phyloP scores from a whole-genome alignment of 2,329 filamentous ascomycete species.

The Sarocladium strictum region DNA sequence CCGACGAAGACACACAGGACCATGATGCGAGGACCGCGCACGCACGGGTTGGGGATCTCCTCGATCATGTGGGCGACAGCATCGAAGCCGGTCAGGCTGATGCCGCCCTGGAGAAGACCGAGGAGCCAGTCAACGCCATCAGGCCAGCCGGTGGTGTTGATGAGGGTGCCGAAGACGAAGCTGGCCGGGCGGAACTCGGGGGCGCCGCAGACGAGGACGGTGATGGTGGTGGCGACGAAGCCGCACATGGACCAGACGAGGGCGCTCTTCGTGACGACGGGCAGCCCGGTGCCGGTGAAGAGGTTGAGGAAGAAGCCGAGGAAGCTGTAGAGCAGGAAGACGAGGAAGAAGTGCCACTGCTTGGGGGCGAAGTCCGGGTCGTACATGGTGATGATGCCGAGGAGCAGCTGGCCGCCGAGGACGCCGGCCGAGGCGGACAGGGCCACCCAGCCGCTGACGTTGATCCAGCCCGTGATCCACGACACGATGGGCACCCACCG shows the following conservation, averaged over 20 bases:
- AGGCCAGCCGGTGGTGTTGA: slow-evolving; percentile 41
- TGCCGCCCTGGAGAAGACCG: slow-evolving; percentile 42
- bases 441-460: slow-evolving; percentile 55
- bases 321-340: slow-evolving; percentile 45
- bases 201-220: slow-evolving; percentile 46
- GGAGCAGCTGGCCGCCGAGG: slow-evolving; percentile 52
- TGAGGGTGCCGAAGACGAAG: slow-evolving; percentile 47
- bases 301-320: slow-evolving; percentile 44
- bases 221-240: slow-evolving; percentile 45
- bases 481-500: slow-evolving; percentile 41
- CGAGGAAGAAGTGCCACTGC: slow-evolving; percentile 50
- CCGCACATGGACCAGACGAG: slow-evolving; percentile 45
- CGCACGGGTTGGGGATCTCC: slow-evolving; percentile 46
- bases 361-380: slow-evolving; percentile 34
- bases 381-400: slow-evolving; percentile 52
- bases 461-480: slow-evolving; percentile 55
- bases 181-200: slow-evolving; percentile 41
- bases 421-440: slow-evolving; percentile 49
- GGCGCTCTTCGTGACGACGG: slow-evolving; percentile 51
- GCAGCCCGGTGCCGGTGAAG: slow-evolving; percentile 40
- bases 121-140: slow-evolving; percentile 53
- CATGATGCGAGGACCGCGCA: slow-evolving; percentile 44
- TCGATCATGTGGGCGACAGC: slow-evolving; percentile 54
- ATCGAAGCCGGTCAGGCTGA: slow-evolving; percentile 46
- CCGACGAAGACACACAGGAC: slow-evolving; percentile 45